phyloP scores from a whole-genome alignment of 2,329 filamentous ascomycete genomes.

The Lasiodiplodia sp. region DNA sequence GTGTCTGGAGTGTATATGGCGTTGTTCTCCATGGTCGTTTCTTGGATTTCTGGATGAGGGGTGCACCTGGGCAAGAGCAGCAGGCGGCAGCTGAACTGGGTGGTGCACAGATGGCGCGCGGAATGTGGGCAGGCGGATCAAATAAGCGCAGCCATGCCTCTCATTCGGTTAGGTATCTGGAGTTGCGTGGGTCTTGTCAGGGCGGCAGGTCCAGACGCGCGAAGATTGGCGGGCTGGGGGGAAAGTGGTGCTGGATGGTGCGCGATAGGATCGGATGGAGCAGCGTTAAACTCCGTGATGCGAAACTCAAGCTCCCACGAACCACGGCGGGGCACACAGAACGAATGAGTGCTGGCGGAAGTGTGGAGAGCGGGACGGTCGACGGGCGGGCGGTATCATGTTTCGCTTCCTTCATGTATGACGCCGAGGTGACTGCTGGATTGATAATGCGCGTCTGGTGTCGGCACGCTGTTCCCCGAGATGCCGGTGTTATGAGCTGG shows the following conservation, averaged over 20 bases:
- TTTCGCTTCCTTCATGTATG: slow-evolving; percentile 1
- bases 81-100: neutral
- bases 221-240: slow-evolving; percentile 4
- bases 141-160: slow-evolving; percentile 22
- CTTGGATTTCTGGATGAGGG: neutral
- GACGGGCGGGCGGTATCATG: slow-evolving; percentile 10
- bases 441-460: slow-evolving; percentile 19
- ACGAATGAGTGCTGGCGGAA: slow-evolving; percentile 6
- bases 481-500: slow-evolving; percentile 17
- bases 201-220: slow-evolving; percentile 1
- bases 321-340: neutral
- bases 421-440: slow-evolving; percentile 18
- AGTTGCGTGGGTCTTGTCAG: neutral
- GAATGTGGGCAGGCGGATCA: slow-evolving; percentile 10
- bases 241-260: slow-evolving; percentile 19
- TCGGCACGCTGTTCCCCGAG: slow-evolving; percentile 20
- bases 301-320: slow-evolving; percentile 11
- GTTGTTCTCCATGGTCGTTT: slow-evolving; percentile 35
- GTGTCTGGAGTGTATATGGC: slow-evolving; percentile 41
- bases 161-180: neutral
- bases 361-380: slow-evolving; percentile 19
- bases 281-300: neutral
- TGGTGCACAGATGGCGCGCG: neutral
- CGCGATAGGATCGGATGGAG: slow-evolving; percentile 16
- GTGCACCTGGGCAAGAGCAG: neutral